Evolutionary conservation across 2,329 filamentous ascomycete species (phyloP).

Genomic region (Trichothecium roseum): DNA sequence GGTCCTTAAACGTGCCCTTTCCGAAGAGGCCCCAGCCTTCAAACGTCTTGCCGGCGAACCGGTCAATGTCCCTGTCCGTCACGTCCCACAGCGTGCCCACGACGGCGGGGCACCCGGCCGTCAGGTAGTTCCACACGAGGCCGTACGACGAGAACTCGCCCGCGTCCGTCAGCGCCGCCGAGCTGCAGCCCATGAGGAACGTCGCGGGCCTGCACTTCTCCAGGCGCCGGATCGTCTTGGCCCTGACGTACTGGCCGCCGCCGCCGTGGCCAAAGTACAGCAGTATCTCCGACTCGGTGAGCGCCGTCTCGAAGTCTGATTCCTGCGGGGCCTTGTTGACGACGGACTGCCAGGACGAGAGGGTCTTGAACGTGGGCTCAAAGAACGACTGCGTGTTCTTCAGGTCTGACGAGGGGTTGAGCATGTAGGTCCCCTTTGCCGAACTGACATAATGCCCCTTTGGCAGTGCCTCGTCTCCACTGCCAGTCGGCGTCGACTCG

Average conservation of each 20-base stretch:
- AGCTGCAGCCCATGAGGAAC: conserved; percentile 91
- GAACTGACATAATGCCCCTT: conserved; percentile 45
- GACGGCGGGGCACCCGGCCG: conserved; percentile 76
- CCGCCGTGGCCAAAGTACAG: conserved; percentile 96
- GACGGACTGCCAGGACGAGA: conserved; percentile 62
- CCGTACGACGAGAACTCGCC: conserved; percentile 89
- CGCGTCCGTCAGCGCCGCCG: conserved; percentile 63
- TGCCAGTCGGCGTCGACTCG: conserved; percentile 24
- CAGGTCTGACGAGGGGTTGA: conserved; percentile 83
- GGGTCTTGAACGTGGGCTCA: conserved; percentile 47
- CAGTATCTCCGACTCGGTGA: conserved; percentile 60
- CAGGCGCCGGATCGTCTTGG: conserved; percentile 69
- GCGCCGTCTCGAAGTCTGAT: conserved; percentile 59
- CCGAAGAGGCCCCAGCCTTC: conserved; percentile 75
- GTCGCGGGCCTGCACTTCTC: conserved; percentile 65
- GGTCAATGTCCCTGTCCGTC: conserved; percentile 93
- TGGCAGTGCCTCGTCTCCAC: conserved; percentile 7
- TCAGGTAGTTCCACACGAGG: conserved; percentile 83
- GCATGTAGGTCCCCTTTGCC: conserved; percentile 60
- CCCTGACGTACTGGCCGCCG: conserved; percentile 86
- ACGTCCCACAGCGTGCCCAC: conserved; percentile 96
- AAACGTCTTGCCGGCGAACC: conserved; percentile 70
- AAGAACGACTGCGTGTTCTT: conserved; percentile 70
- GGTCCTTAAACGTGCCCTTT: conserved; percentile 31
- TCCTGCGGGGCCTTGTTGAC: conserved; percentile 63